Base-by-base conservation (phyloP, 2,329 filamentous ascomycete genomes). In the Lasiodiplodia citricola region DNA sequence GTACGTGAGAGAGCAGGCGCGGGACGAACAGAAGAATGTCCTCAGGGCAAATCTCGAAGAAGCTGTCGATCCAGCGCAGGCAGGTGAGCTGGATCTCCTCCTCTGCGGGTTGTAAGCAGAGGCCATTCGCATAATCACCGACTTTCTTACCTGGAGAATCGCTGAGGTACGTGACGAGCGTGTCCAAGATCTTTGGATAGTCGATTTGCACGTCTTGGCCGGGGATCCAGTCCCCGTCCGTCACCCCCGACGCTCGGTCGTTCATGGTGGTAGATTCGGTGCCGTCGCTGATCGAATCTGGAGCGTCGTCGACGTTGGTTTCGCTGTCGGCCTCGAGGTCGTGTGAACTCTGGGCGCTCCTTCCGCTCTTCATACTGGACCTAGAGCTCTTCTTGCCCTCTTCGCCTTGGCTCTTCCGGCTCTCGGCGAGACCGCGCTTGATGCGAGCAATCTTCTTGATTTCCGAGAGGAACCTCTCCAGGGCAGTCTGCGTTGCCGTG, bases 161-260 rank as follows among this genome's bases (percentile, higher is more conserved):
- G 74, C 97, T 92, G 55, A 99, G 86, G 71, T 96, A 97, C 14
- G 91, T 90, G 2, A 97, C 94, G 52, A 99, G 82, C 66, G 98
- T 99, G 73, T 96, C 92, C 58, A 99, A 83, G 44, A 99, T 97
- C 72, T 91, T 93, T 70, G 92, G 90, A 80, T 97, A 93, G 79
- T 98, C 95, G 70, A 99, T 92, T 69, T 96, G 91, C 8, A 97
- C 94, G 79, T 99, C 96, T 80, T 99, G 96, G 0, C 96, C 96
- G 0, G 96, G 96, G 56, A 98, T 91, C 94, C 95, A 99, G 76
- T 98, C 96, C 70, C 94, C 94, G 74, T 97, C 94, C 55, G 87
- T 89, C 83, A 87, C 74, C 68, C 75, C 75, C 58, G 78, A 78
- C 68, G 77, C 79, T 37, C 77, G 77, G 44, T 80, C 79, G 50